Base-by-base conservation (phyloP, 129 eudicot genomes). In the Tagetes erecta region DNA sequence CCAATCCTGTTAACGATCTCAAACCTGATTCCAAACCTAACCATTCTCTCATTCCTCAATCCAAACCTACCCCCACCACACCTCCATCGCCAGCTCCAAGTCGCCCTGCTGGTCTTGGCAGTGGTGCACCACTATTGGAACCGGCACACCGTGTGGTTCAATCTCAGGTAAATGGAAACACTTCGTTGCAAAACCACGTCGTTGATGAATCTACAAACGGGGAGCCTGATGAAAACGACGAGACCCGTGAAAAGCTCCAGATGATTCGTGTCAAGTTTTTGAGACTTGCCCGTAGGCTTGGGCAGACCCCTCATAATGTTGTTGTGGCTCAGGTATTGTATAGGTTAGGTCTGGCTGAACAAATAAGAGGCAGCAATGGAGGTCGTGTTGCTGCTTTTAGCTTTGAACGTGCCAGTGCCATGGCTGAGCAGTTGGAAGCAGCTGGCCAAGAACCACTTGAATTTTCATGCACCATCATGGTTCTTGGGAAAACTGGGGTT, bases 401-500 rank as follows among this genome's bases (percentile, higher is more conserved):
- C 76, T 95, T 84, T 77, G 99, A 95, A 60, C 97, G 99, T 37
- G 99, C 99, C 1, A 95, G 97, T 85, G 97, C 97, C 71, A 95
- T 95, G 97, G 99, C 99, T 27, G 96, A 91, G 84, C 97, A 95
- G 81, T 83, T 91, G 64, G 99, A 95, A 80, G 85, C 96, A 50
- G 83, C 90, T 74, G 97, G 97, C 27, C 93, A 85, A 71, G 99
- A 95, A 75, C 99, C 99, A 7, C 83, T 95, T 65, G 99, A 95
- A 81, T 95, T 95, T 78, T 86, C 96, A 6, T 95, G 99, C 85
- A 95, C 99, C n/a, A 91, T 95, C 63, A 95, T 95, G 99, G 97
- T 95, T 76, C 89, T 95, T 50, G 99, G 99, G 60, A 91, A 95
- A 83, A 85, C 96, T 0, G 99, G 99, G 11, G 97, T 91, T 35